These are phyloP conservation scores for Wickerhamomyces sp. DNA, from an alignment of 1,139 yeast species.

Conservation along the genomic window DNA sequence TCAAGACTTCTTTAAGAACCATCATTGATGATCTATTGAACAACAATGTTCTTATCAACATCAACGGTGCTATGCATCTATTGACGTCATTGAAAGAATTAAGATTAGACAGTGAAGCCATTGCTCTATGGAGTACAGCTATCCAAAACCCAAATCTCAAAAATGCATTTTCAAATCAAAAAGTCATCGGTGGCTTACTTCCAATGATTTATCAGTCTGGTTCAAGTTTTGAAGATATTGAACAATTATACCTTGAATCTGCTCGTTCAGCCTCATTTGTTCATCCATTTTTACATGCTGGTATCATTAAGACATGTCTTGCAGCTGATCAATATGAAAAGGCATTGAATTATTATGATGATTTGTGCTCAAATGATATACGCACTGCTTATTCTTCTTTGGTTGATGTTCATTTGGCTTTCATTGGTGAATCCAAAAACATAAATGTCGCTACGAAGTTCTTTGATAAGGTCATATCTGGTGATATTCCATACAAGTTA, in stretches of 20 bases:
- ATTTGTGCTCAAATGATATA: conserved; percentile 32
- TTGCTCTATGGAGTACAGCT: conserved; percentile 47
- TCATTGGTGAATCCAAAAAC: conserved; percentile 79
- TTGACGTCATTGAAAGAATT: conserved; percentile 55
- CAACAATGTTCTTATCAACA: conserved; percentile 37
- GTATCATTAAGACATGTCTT: conserved; percentile 59
- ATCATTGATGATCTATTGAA: conserved; percentile 45
- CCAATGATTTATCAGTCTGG: conserved; percentile 64
- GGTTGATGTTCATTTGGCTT: conserved; percentile 68
- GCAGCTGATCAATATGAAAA: conserved; percentile 44
- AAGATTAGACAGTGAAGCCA: conserved; percentile 46
- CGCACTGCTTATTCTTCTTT: conserved; percentile 38
- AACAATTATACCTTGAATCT: conserved; percentile 39
- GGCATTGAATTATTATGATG: conserved; percentile 46
- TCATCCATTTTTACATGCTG: conserved; percentile 50
- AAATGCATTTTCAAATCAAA: conserved; percentile 38
- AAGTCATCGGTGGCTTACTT: conserved; percentile 65
- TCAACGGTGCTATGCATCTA: conserved; percentile 52
- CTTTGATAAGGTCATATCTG: conserved; percentile 63
- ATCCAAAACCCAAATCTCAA: conserved; percentile 26
- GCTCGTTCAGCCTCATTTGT: conserved; percentile 24
- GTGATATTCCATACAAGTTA: conserved; percentile 67
- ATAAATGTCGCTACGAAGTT: conserved; percentile 66
- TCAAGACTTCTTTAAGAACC: conserved; percentile 42
- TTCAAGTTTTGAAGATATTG: conserved; percentile 57